phyloP scores from a whole-genome alignment of 2,329 filamentous ascomycete genomes.

The Parafenestella ontariensis region DNA sequence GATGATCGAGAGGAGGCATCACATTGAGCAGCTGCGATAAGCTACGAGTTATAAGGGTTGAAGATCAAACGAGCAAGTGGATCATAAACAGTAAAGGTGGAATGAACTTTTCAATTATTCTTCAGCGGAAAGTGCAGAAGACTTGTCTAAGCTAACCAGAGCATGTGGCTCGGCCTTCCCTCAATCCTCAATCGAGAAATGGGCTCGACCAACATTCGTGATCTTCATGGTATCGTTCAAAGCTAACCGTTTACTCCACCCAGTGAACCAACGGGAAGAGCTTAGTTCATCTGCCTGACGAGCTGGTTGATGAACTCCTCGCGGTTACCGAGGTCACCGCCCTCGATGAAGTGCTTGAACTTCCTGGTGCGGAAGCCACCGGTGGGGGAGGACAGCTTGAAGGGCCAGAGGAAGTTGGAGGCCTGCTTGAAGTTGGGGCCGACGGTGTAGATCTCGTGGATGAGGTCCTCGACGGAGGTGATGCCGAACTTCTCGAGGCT shows the following conservation, averaged over 20 bases:
- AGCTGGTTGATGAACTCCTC: conserved; percentile 98
- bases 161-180: conserved; percentile 41
- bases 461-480: conserved; percentile 98
- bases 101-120: conserved; percentile 32
- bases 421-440: conserved; percentile 99
- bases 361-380: conserved; percentile 96
- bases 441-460: conserved; percentile 98
- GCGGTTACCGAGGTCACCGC: conserved; percentile 98
- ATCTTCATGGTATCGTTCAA: conserved; percentile 39
- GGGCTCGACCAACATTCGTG: conserved; percentile 30
- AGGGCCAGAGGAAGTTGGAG: conserved; percentile 99
- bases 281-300: conserved; percentile 98
- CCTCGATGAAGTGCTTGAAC: conserved; percentile 99
- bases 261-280: conserved; percentile 29
- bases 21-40: not conserved
- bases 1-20: no score
- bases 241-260: conserved; percentile 38
- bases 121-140: conserved; percentile 30
- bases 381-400: conserved; percentile 99
- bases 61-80: not conserved
- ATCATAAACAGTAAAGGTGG: not conserved
- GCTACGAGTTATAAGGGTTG: not conserved
- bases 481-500: conserved; percentile 92
- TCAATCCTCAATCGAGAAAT: conserved; percentile 24
- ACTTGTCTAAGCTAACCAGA: conserved; percentile 39